A percentile compares a stretch with the other conserved stretches of the same genome.
These are phyloP conservation scores for Exophiala oligosperma DNA, from an alignment of 2,329 filamentous ascomycete genomes.

Conservation along the genomic window DNA sequence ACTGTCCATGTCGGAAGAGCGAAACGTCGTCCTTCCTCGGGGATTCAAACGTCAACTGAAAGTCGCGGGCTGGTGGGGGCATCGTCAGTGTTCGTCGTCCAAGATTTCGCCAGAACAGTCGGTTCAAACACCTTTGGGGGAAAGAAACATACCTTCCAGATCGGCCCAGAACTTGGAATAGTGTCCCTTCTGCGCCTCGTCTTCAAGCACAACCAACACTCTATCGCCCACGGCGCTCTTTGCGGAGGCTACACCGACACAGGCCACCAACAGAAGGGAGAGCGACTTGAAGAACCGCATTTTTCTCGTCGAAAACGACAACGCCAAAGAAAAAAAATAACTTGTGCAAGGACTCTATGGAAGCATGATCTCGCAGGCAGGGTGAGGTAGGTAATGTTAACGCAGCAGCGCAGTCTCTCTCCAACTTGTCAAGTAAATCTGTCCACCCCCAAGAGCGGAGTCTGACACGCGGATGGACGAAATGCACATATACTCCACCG, in stretches of 20 bases:
- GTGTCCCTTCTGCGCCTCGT: slow-evolving; percentile 73
- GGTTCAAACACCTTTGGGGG: not conserved
- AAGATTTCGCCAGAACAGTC: not conserved
- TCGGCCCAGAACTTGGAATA: slow-evolving; percentile 74
- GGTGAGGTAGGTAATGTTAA: too few relatives aligned
- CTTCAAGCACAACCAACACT: slow-evolving; percentile 83
- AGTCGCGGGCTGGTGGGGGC: slow-evolving; percentile 69
- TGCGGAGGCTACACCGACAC: slow-evolving; percentile 69
- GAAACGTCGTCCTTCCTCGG: slow-evolving; percentile 76
- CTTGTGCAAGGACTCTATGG: not conserved
- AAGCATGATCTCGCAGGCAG: not conserved
- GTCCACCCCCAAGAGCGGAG: too few relatives aligned
- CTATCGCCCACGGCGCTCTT: slow-evolving; percentile 76
- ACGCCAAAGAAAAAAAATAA: not conserved
- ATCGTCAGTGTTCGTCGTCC: slow-evolving; percentile 10
- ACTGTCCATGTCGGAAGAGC: slow-evolving; percentile 83
- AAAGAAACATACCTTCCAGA: slow-evolving; percentile 41
- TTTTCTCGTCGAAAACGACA: slow-evolving; percentile 34
- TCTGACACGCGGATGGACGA: too few relatives aligned
- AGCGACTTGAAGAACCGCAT: slow-evolving; percentile 72
- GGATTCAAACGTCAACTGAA: slow-evolving; percentile 75
- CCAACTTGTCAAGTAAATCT: slow-evolving; percentile 4
- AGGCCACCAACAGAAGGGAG: slow-evolving; percentile 58
- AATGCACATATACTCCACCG: too few relatives aligned
- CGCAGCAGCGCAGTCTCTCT: not conserved